Base-by-base conservation (phyloP, 1,139 yeast species). In the Candida sp. region DNA sequence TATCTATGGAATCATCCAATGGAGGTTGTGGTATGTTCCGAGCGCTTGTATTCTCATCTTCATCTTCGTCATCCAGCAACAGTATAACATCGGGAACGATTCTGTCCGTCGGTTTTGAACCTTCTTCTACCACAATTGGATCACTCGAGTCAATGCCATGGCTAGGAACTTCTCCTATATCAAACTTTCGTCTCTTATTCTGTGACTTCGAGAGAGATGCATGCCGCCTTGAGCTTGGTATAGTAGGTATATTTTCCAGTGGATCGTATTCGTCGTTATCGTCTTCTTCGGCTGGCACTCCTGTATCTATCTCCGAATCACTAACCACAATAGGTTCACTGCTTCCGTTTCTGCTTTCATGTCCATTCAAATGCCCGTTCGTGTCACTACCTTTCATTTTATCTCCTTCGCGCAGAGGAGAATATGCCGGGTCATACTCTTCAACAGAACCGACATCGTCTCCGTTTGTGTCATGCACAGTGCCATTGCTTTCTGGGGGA, bases 181-280 rank as follows among this genome's bases (percentile, higher is more conserved):
- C 38, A 43, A 43, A 43, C 12, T 27, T 34, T n/a, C 46, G 26
- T 27, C 46, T 43, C 28, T 43, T 43, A 28, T 43, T 43, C 28
- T 43, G 40, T 2, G 46, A 26, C 8, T 26, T 34, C 17, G 40
- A 43, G 4, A 43, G 28, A 3, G 46, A 43, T 32, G 23, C 26
- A n/a, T 43, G 46, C 22, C 42, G 23, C 33, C 41, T 35, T 34
- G 42, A 40, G 9, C 30, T 32, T 3, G 42, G 38, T 26, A 41
- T 7, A 11, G 42, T 34, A 3, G 23, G 8, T 4, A n/a, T 12
- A 25, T 39, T 34, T 2, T 17, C 32, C 27, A 42, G 35, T 28
- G 49, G 35, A n/a, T 50, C 56, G 9, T 42, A 51, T 11, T 55
- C 55, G 23, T 49, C 54, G 38, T 35, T 7, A 5, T 45, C 48